phyloP scores from a whole-genome alignment of 257 asterid species.

The Capsicum pubescens region DNA sequence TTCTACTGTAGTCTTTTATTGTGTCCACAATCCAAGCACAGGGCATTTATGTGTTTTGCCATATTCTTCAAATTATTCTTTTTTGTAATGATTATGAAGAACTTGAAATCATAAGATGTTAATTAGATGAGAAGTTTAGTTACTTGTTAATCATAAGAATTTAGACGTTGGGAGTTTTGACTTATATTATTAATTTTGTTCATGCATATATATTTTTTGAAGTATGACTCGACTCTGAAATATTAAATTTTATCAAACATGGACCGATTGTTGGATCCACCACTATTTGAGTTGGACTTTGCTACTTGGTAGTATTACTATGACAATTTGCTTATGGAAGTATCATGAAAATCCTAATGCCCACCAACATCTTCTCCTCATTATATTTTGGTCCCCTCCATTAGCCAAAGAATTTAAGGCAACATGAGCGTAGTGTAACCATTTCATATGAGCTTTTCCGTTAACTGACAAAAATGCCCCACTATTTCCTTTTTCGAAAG shows the following conservation, averaged over 20 bases:
- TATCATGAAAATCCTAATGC: constrained; percentile 25
- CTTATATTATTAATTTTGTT: neutral
- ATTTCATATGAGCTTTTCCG: constrained; percentile 37
- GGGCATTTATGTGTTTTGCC: neutral
- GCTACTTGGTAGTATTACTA: constrained; percentile 20
- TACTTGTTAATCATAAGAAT: neutral
- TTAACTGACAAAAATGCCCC: constrained; percentile 47
- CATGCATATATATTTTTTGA: neutral
- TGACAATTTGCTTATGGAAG: neutral
- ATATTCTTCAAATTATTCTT: constrained; percentile 4
- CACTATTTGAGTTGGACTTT: neutral
- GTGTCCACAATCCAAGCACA: constrained; percentile 11
- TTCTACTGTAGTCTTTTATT: neutral
- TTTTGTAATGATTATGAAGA: constrained; percentile 24
- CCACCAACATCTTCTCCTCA: constrained; percentile 27
- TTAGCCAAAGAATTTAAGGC: constrained; percentile 38
- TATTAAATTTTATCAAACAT: neutral
- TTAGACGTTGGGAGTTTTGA: neutral
- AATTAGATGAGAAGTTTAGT: neutral
- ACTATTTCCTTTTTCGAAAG: constrained; percentile 38
- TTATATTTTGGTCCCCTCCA: constrained; percentile 39
- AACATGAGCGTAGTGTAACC: constrained; percentile 32
- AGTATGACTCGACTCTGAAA: neutral
- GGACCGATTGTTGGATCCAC: neutral
- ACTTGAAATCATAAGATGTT: constrained; percentile 16